A percentile compares a stretch with the other conserved stretches of the same genome.
Conservation (phyloP, 768 basidiomycete species). For the Tricholoma sp. region DNA sequence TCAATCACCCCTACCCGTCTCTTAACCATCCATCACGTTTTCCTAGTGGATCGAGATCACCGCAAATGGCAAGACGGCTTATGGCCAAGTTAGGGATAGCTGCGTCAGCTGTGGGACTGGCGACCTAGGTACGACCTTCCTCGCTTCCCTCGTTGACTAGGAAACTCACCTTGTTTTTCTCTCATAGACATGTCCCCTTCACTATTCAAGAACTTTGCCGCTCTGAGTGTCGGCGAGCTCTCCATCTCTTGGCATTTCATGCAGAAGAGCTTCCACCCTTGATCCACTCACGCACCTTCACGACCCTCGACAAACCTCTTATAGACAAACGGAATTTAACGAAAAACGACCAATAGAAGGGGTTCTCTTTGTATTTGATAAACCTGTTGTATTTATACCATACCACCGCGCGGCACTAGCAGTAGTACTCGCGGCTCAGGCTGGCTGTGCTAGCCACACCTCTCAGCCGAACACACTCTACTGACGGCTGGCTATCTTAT, state of each 20-base stretch:
- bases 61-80: conserved; percentile 43
- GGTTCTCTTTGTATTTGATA: too few species aligned
- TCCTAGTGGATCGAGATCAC: conserved; percentile 56
- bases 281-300: conserved; percentile 7
- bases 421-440: too few species aligned
- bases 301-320: too few species aligned
- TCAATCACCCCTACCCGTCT: not conserved
- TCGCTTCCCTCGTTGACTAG: not conserved
- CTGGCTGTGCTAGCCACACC: not conserved
- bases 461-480: not conserved
- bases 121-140: conserved; percentile 49
- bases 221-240: conserved; percentile 45
- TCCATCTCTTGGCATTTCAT: conserved; percentile 60
- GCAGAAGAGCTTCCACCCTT: conserved; percentile 39
- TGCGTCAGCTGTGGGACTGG: conserved; percentile 48
- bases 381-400: too few species aligned
- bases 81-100: conserved; percentile 50
- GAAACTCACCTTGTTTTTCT: not conserved
- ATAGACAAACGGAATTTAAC: too few species aligned
- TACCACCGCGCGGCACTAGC: too few species aligned
- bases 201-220: conserved; percentile 49
- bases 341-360: too few species aligned
- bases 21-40: conserved; percentile 11
- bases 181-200: conserved; percentile 62
- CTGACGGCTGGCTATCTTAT: conserved; percentile 1